Evolutionary conservation across 148 eudicot genomes (phyloP).

Genomic region (Amaranthus cruentus): DNA sequence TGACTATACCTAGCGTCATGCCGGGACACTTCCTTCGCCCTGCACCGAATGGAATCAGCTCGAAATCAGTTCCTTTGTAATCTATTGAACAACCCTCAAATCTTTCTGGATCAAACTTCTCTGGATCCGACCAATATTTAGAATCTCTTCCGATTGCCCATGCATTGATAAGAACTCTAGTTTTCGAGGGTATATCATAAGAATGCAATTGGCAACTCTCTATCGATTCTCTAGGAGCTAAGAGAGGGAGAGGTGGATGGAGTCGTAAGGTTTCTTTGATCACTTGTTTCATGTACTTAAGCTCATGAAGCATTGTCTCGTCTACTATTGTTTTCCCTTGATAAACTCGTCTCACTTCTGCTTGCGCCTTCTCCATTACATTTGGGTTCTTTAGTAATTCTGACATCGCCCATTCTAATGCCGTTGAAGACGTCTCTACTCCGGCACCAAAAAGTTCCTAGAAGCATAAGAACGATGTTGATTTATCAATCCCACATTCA

Average conservation of each 20-base stretch:
- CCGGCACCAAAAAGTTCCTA: conserved; percentile 22
- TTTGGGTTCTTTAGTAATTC: conserved; percentile 31
- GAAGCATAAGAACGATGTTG: too few species aligned
- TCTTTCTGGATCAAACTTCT: conserved; percentile 28
- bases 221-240: conserved; percentile 24
- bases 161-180: conserved; percentile 23
- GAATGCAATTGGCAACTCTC: conserved; percentile 13
- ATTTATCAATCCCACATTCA: too few species aligned
- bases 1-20: conserved; percentile 18
- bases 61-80: conserved; percentile 22
- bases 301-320: conserved; percentile 5
- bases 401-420: conserved; percentile 32
- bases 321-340: conserved; percentile 1
- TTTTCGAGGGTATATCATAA: conserved; percentile 7
- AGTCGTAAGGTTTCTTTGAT: conserved; percentile 31
- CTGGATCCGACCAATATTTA: conserved; percentile 22
- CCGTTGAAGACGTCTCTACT: conserved; percentile 31
- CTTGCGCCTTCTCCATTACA: conserved; percentile 26
- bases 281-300: conserved; percentile 22
- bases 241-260: conserved; percentile 28
- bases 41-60: conserved; percentile 32
- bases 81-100: conserved; percentile 23
- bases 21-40: conserved; percentile 37
- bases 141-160: conserved; percentile 32
- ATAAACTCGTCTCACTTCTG: conserved; percentile 23